A percentile compares a stretch with the other conserved stretches of the same genome.
Conservation (phyloP, 2,329 filamentous ascomycete genomes). For the Macrophomina tecta region DNA sequence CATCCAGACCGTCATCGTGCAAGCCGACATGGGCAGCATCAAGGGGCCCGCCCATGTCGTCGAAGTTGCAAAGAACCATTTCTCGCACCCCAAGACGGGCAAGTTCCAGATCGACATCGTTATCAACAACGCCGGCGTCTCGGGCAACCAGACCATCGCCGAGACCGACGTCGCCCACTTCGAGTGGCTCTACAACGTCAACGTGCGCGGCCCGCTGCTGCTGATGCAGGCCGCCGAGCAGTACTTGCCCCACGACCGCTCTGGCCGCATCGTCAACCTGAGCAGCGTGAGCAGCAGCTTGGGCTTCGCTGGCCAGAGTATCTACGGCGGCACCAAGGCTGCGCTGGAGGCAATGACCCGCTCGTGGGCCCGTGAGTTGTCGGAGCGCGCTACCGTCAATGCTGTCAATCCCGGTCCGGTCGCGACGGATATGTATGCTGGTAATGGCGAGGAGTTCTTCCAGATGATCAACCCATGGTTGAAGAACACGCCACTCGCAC, state of each 20-base stretch:
- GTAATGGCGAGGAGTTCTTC: slow-evolving; percentile 64
- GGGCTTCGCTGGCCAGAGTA: slow-evolving; percentile 64
- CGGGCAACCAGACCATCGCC: slow-evolving; percentile 67
- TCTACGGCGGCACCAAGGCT: slow-evolving; percentile 71
- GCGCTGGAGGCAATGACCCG: slow-evolving; percentile 73
- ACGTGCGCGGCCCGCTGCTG: slow-evolving; percentile 81
- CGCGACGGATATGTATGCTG: slow-evolving; percentile 69
- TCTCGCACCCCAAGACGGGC: slow-evolving; percentile 59
- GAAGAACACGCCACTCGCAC: slow-evolving; percentile 68
- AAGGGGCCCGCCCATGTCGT: slow-evolving; percentile 67
- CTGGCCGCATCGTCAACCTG: slow-evolving; percentile 68
- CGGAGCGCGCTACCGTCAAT: slow-evolving; percentile 68
- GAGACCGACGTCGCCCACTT: slow-evolving; percentile 71
- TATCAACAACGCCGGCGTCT: slow-evolving; percentile 82
- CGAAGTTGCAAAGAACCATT: slow-evolving; percentile 63
- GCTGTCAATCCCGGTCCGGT: slow-evolving; percentile 71
- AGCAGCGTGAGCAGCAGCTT: slow-evolving; percentile 62
- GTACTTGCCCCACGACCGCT: slow-evolving; percentile 72
- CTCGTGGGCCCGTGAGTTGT: slow-evolving; percentile 68
- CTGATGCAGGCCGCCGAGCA: slow-evolving; percentile 75
- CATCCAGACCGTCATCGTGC: slow-evolving; percentile 66
- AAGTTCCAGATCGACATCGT: slow-evolving; percentile 79
- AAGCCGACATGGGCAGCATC: slow-evolving; percentile 73
- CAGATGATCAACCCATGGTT: slow-evolving; percentile 65
- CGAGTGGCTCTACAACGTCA: slow-evolving; percentile 74